Conservation (phyloP, 2,329 filamentous ascomycete species). For the Exutisphaerella laricina region DNA sequence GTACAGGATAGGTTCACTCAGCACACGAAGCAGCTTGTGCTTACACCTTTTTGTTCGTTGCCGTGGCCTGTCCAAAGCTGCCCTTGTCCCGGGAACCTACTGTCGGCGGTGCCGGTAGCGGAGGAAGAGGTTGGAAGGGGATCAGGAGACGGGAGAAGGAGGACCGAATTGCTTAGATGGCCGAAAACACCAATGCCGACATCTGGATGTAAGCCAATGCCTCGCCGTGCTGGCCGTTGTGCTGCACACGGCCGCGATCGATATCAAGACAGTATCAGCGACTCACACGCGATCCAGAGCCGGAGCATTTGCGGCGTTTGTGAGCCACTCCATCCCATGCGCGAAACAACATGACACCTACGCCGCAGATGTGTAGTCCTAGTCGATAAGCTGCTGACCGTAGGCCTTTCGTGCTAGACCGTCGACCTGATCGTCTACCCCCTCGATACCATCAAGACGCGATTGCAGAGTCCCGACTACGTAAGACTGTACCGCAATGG, state of each 20-base stretch:
- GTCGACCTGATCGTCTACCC: conserved; percentile 84
- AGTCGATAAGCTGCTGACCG: not conserved
- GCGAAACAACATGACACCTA: too few species aligned
- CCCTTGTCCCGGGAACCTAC: too few species aligned
- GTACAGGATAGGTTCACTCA: too few species aligned
- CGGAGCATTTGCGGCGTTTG: conserved; percentile 10
- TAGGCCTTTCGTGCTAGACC: conserved; percentile 36
- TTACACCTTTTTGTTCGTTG: too few species aligned
- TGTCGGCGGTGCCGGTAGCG: too few species aligned
- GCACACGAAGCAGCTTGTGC: too few species aligned
- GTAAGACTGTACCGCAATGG: conserved; percentile 58
- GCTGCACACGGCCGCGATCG: not conserved
- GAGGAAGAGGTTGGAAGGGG: too few species aligned
- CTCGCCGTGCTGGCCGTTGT: not conserved
- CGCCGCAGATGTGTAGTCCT: too few species aligned
- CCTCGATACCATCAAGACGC: conserved; percentile 83
- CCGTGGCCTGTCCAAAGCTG: too few species aligned
- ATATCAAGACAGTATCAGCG: too few species aligned
- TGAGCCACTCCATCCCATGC: too few species aligned
- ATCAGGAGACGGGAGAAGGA: too few species aligned
- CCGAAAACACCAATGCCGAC: conserved; percentile 10
- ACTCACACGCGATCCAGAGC: conserved; percentile 5
- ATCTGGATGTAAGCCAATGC: conserved; percentile 9
- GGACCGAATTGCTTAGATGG: conserved; percentile 10
- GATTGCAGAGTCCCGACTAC: conserved; percentile 74